Base-by-base conservation (phyloP, 1,139 yeast species). In the Suhomyces chickasaworum region DNA sequence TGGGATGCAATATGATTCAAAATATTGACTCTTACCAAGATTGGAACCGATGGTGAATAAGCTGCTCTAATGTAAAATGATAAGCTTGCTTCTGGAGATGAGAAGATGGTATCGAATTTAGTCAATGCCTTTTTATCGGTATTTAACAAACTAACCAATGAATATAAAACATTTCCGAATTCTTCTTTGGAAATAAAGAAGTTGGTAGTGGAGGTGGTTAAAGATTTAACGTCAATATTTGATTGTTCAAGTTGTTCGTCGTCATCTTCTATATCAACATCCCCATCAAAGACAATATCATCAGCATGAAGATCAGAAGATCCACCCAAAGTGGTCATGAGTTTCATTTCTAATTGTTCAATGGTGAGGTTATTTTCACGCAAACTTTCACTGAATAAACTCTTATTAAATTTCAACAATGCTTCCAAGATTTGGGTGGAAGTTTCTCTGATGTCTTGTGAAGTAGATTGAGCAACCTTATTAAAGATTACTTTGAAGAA, bases 301-400 rank as follows among this genome's bases (percentile, higher is more conserved):
- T 44, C 52, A 21, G 56, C 54, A 35, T 53, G 59, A 15, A 36
- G 59, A 32, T 61, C 55, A 17, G 64, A 65, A 25, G 64, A 47
- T 7, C 46, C 48, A 4, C 57, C 56, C 47, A 85, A 68, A 1
- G 89, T 82, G 1, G 84, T 73, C 68, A 87, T 86, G 42, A 88
- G 69, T 49, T 77, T 73, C 73, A 88, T 78, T 66, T 89, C 96
- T 53, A 89, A 75, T 12, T 79, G 74, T 33, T 78, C 78, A 17
- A 84, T 54, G 29, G 73, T 68, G 37, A 81, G 54, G 21, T 68
- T 65, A 21, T 69, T 52, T 1, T 68, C 61, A 4, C 65, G 61
- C 51, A 86, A 68, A 9, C 70, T 65, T 12, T 66, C 57, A 12
- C 69, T 41, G 47, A 86, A 78, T 29, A 71, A 53, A 1, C 64